Evolutionary conservation across 129 eudicot genomes (phyloP), one percentile per base, ranked within the genome.

Genomic region (Arctium minus): DNA sequence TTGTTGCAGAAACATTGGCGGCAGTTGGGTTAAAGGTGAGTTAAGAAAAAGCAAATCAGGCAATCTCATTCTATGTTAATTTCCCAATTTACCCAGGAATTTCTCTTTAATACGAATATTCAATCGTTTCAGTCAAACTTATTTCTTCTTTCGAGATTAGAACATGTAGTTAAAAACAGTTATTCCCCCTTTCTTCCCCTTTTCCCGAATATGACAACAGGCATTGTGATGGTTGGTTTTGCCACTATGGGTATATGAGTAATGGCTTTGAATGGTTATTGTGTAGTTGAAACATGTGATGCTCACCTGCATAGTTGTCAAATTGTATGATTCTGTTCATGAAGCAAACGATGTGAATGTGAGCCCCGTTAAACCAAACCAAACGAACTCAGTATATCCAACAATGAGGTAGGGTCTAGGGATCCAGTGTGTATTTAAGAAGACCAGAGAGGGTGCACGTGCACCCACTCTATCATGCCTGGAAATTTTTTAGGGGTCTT

Each of bases 11-110:
- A 83, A 95, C 97, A 36, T 82, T 95, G 69, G 99, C 97, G 72
- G 97, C 99, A 56, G 99, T 95, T 84, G 99, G 99, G 60, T 83
- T 95, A 83, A 95, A 92, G 94, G 98, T 91, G 81, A 81, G 84
- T 8, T 62, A 72, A 64, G 65, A 48, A 33, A 2, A 33, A 33
- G 36, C 36, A 33, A 33, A 33, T 33, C 36, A 33, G 15, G 37
- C 64, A 35, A 11, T 75, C 68, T 60, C 68, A 7, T 75, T 75
- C 12, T 48, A 67, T 2, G 35, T 27, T 29, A 67, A 17, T 7
- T 67, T 9, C 32, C 12, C 7, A 67, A 27, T 67, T 18, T 62
- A 22, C 31, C 3, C 31, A 0, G 10, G 9, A 62, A 22, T 18
- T 22, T 67, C 0, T 27, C 71, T 29, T 67, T 67, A 22, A 22